These are phyloP conservation scores for Tagetes patula DNA, from an alignment of 129 eudicot species.

Conservation along the genomic window DNA sequence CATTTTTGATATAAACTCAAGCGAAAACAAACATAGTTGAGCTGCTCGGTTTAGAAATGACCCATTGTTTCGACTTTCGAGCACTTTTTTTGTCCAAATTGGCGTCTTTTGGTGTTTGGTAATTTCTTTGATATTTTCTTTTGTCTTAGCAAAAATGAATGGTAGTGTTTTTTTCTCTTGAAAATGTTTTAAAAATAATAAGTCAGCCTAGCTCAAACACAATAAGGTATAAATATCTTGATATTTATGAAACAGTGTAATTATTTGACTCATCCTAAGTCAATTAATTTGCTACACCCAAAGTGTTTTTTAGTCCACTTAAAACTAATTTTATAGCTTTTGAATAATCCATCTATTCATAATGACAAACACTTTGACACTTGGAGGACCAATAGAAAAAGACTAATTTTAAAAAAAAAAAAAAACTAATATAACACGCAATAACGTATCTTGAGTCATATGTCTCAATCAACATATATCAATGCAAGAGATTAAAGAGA, in stretches of 20 bases:
- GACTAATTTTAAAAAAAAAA: too few species aligned
- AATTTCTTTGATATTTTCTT: neutral
- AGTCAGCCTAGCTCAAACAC: neutral
- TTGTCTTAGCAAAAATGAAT: neutral
- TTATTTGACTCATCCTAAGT: neutral
- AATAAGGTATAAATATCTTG: neutral
- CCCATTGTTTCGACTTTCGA: too few species aligned
- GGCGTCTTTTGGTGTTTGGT: neutral
- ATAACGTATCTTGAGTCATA: too few species aligned
- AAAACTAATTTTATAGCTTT: neutral
- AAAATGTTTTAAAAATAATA: neutral
- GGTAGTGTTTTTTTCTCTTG: neutral
- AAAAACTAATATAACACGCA: too few species aligned
- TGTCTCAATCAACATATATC: too few species aligned
- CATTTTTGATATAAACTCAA: too few species aligned
- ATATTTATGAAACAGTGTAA: neutral
- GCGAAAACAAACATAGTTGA: too few species aligned
- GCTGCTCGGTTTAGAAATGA: too few species aligned
- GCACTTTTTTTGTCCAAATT: neutral
- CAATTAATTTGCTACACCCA: neutral
- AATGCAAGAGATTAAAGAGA: too few species aligned
- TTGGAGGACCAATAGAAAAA: too few species aligned
- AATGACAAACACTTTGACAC: neutral
- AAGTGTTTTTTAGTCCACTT: neutral
- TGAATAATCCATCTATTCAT: neutral